Percentiles rank a stretch among this genome's conserved stretches.
phyloP scores from a whole-genome alignment of 768 basidiomycete species.

The Mycena maculata region DNA sequence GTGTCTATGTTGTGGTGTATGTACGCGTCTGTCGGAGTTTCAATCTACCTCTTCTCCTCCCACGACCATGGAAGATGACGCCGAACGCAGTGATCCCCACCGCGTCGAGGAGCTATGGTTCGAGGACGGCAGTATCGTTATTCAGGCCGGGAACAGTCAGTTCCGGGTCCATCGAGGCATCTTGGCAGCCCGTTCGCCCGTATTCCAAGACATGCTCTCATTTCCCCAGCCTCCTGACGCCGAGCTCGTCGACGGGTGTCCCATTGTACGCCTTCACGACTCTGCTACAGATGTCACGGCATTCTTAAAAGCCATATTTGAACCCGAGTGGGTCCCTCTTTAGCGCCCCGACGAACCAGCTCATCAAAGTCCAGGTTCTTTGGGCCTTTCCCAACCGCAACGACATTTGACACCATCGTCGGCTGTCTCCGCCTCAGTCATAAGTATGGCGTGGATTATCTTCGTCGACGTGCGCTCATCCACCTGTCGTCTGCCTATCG shows the following conservation, averaged over 20 bases:
- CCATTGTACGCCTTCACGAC: conserved; percentile 1
- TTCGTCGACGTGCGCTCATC: conserved; percentile 10
- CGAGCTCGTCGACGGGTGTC: conserved; percentile 21
- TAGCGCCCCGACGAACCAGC: too few relatives aligned
- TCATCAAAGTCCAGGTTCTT: background rate
- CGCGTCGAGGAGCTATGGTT: background rate
- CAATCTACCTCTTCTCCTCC: background rate
- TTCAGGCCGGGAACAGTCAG: background rate
- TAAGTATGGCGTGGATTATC: conserved; percentile 19
- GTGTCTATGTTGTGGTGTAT: too few relatives aligned
- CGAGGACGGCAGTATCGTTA: background rate
- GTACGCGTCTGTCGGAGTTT: background rate
- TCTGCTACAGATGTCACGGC: background rate
- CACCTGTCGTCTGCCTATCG: conserved; percentile 1
- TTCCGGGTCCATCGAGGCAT: background rate
- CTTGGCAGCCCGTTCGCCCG: background rate
- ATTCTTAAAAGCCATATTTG: conserved; percentile 12
- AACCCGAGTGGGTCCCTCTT: background rate
- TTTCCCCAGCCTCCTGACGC: conserved; percentile 25
- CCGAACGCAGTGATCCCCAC: background rate
- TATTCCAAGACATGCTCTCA: background rate
- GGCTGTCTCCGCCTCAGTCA: conserved; percentile 24
- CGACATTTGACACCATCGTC: background rate
- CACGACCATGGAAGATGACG: background rate
- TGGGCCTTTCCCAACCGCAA: background rate